Evolutionary conservation across 2,329 filamentous ascomycete species (phyloP), one percentile per base, ranked within the genome.

Genomic region (Pseudogymnoascus sp.): DNA sequence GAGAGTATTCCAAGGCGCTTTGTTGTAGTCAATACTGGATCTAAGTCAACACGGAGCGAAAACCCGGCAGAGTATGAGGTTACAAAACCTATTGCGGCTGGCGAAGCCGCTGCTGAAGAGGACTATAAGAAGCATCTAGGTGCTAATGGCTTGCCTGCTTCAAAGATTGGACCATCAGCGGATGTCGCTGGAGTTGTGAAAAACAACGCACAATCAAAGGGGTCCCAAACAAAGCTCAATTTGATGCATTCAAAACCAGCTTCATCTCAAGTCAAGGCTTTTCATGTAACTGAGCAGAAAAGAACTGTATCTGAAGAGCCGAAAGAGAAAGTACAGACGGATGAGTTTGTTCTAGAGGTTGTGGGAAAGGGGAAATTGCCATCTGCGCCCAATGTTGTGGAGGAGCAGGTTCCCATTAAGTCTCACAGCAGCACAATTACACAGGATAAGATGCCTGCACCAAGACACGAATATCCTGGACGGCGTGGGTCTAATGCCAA

Each of bases 391-490:
- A 19, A 28, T 55, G n/a, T 5, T 33, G 16, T 33, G 60, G 39
- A 38, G 60, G 66, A 66, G 42, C 66, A 69, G 62, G 65, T 64
- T 58, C 58, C 66, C 30, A 67, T 68, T 49, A 58, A 69, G 36
- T 67, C 67, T 42, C 69, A 71, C 12, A 65, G 70, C 22, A 71
- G 70, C 42, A 68, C 69, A 9, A 64, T 68, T 63, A 69, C 67
- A 58, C 67, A 68, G 4, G 67, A 65, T 30, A 52, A 65, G 16
- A 68, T 67, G 38, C 35, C 33, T 55, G 25, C 28, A 55, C 41
- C 22, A 55, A 25, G 36, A 61, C 12, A 52, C 28, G 41, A 16
- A 55, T 19, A 14, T 16, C 1, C 16, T 11, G 19, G 16, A 9
- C 22, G n/a, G 6, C 23, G 8, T 16, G 38, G 25, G n/a, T 28